phyloP scores from a whole-genome alignment of 768 basidiomycete species.

The Clavulina sp. region DNA sequence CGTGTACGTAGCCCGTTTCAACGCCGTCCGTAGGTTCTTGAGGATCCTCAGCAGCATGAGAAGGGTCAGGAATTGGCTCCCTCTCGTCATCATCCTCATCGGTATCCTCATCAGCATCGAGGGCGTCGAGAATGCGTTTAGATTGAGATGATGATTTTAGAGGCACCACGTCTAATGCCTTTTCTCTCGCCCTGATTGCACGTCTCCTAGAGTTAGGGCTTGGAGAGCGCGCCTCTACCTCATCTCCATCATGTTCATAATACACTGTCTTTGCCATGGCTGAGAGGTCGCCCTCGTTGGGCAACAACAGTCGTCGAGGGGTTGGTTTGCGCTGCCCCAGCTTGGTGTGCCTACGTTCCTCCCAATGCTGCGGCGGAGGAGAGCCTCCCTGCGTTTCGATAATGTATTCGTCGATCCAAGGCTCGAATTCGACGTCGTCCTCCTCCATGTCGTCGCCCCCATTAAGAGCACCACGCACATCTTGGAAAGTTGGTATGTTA shows the following conservation, averaged over 20 bases:
- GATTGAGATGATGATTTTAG: conserved; percentile 4
- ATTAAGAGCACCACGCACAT: too few relatives aligned
- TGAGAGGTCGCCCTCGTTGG: not conserved
- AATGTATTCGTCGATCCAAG: not conserved
- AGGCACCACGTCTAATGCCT: not conserved
- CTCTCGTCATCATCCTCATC: conserved; percentile 1
- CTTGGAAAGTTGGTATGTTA: too few relatives aligned
- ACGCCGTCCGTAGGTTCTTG: too few relatives aligned
- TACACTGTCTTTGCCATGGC: conserved; percentile 1
- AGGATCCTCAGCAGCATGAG: not conserved
- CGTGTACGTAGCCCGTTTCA: not conserved
- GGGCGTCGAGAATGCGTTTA: conserved; percentile 3
- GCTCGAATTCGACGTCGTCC: too few relatives aligned
- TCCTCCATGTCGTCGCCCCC: too few relatives aligned
- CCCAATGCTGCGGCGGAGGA: not conserved
- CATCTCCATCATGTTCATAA: conserved; percentile 1
- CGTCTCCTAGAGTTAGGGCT: not conserved
- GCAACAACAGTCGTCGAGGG: not conserved
- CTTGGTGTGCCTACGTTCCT: not conserved
- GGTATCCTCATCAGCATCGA: not conserved
- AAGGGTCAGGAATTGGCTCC: not conserved
- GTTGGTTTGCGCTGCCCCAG: not conserved
- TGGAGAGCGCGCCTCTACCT: not conserved
- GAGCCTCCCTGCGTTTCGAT: not conserved
- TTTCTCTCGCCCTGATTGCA: not conserved